A percentile compares a stretch with the other conserved stretches of the same genome.
Evolutionary conservation across 176 grass and related monocot species (phyloP).

Genomic region (Oryza meridionalis): DNA sequence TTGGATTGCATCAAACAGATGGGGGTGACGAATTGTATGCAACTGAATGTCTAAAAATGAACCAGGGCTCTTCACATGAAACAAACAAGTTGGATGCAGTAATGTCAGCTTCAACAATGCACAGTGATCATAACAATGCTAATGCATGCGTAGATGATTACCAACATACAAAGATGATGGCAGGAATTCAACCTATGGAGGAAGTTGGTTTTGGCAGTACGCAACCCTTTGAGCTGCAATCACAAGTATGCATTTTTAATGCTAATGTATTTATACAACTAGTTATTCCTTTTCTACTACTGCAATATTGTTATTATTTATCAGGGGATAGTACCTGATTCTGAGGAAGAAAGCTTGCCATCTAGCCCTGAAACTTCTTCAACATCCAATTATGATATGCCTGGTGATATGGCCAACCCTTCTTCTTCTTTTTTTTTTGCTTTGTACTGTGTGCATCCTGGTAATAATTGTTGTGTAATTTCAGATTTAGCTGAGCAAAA

Average conservation of each 20-base stretch:
- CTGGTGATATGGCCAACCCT: slow-evolving; percentile 22
- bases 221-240: slow-evolving; percentile 40
- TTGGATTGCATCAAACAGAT: slow-evolving; percentile 50
- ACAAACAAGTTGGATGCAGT: slow-evolving; percentile 54
- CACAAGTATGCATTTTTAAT: slow-evolving; percentile 33
- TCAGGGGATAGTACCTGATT: slow-evolving; percentile 43
- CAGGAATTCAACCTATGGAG: slow-evolving; percentile 42
- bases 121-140: slow-evolving; percentile 47
- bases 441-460: not conserved
- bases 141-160: slow-evolving; percentile 48
- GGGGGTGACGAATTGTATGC: slow-evolving; percentile 34
- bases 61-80: slow-evolving; percentile 49
- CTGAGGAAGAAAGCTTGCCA: slow-evolving; percentile 49
- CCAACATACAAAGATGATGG: slow-evolving; percentile 25
- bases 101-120: slow-evolving; percentile 44
- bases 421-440: slow-evolving; percentile 26
- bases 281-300: slow-evolving; percentile 16
- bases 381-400: slow-evolving; percentile 38
- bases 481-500: slow-evolving; percentile 46
- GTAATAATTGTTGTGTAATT: slow-evolving; percentile 31
- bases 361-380: slow-evolving; percentile 48
- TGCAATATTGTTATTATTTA: slow-evolving; percentile 17
- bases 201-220: slow-evolving; percentile 38
- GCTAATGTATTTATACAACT: slow-evolving; percentile 23
- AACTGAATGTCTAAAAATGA: slow-evolving; percentile 47